Evolutionary conservation across 2,329 filamentous ascomycete species (phyloP), one percentile per base, ranked within the genome.

Genomic region (Aphanocladium album): DNA sequence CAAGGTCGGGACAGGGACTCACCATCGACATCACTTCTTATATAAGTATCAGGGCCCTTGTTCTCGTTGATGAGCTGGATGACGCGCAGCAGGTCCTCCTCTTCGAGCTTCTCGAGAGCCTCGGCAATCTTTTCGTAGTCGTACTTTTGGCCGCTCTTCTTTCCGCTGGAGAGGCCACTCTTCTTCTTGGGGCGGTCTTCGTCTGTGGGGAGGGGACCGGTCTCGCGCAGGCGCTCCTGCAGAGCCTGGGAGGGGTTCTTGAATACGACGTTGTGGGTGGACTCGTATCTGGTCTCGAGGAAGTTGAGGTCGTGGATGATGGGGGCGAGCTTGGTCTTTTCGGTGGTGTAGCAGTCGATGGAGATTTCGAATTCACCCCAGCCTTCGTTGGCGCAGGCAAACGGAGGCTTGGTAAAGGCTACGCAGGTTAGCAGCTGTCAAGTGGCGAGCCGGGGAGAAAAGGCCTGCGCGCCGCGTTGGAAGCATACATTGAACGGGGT

Each of bases 331-430:
- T 96, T 93, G 61, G 88, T 89, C 80, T 97, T 97, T 76, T 95
- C 91, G 33, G 89, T 87, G 47, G 89, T 90, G 71, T 87, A 89
- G 67, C 96, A 83, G 64, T 90, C 86, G 70, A 98, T 95, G 52
- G 81, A 82, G 87, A 99, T 93, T 73, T 98, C 95, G 73, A 99
- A 99, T 78, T 98, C 95, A 70, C 95, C 95, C 95, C 95, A 99
- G 67, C 95, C 95, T 77, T 97, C 90, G 76, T 99, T 96, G 65
- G 86, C 81, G 75, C 96, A 96, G 66, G 83, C 83, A 79, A 98
- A 99, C 0, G 95, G 95, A 0, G 92, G 85, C 65, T 89, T 88
- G 71, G 87, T 88, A 79, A 96, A 89, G 25, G 85, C 90, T 67
- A 57, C 16, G 21, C 37, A n/a, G 14, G 46, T 57, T 30, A 57